Conservation (phyloP, 2,329 filamentous ascomycete species). For the Fusarium tjaetaba region DNA sequence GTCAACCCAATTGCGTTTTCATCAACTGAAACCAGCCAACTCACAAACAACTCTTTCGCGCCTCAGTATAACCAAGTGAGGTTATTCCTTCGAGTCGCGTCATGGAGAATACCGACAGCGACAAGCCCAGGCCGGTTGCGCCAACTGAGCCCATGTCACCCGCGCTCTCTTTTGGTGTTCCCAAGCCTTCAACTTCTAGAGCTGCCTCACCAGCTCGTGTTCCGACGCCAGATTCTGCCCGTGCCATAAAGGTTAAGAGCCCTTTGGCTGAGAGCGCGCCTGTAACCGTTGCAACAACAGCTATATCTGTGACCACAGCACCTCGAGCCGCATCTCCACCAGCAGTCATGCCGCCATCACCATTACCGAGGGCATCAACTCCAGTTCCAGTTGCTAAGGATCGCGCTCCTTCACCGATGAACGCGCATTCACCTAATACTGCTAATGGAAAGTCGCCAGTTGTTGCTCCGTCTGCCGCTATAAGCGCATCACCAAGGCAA, state of each 20-base stretch:
- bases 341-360: slow-evolving; percentile 20
- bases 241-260: slow-evolving; percentile 27
- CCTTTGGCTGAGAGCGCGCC: slow-evolving; percentile 19
- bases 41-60: slow-evolving; percentile 11
- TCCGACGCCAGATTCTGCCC: slow-evolving; percentile 38
- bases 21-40: background rate
- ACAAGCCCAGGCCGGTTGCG: slow-evolving; percentile 42
- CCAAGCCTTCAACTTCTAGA: slow-evolving; percentile 31
- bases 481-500: slow-evolving; percentile 30
- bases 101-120: slow-evolving; percentile 40
- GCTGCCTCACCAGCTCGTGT: slow-evolving; percentile 35
- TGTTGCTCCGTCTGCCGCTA: background rate
- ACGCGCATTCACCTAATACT: slow-evolving; percentile 11
- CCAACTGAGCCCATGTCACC: slow-evolving; percentile 44
- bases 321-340: slow-evolving; percentile 16
- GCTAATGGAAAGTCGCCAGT: slow-evolving; percentile 22
- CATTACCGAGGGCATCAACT: slow-evolving; percentile 21
- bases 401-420: slow-evolving; percentile 29
- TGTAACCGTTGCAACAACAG: slow-evolving; percentile 10
- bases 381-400: slow-evolving; percentile 25
- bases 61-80: slow-evolving; percentile 6
- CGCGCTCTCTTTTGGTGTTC: slow-evolving; percentile 37
- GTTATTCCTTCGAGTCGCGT: slow-evolving; percentile 26
- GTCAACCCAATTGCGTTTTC: background rate
- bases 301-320: slow-evolving; percentile 4